phyloP scores from a whole-genome alignment of 163 green algal species.

The Dunaliella salina region DNA sequence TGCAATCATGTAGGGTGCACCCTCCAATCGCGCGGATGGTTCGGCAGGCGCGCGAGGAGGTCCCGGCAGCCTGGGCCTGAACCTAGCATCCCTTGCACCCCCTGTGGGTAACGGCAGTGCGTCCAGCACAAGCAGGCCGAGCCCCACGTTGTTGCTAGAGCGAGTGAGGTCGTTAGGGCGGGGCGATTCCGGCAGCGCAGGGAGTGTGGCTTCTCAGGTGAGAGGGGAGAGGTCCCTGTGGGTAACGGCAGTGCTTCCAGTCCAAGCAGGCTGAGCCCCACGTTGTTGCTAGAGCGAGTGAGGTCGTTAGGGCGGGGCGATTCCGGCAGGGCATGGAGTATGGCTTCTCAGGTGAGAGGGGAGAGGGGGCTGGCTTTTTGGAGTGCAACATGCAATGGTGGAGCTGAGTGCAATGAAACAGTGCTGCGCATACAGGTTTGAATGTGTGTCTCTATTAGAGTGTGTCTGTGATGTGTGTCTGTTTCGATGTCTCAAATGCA shows the following conservation, averaged over 20 bases:
- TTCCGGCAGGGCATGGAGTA: neutral
- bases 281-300: neutral
- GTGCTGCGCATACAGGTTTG: too few species aligned
- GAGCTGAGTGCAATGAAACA: too few species aligned
- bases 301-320: neutral
- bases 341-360: neutral
- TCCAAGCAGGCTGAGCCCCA: neutral
- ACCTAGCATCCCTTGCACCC: constrained; percentile 4
- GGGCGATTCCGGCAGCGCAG: neutral
- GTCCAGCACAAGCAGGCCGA: neutral
- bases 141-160: neutral
- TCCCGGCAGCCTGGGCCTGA: neutral
- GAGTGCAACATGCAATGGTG: too few species aligned
- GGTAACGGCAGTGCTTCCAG: neutral
- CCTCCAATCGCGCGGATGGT: neutral
- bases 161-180: neutral
- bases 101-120: neutral
- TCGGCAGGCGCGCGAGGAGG: neutral
- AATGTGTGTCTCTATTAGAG: too few species aligned
- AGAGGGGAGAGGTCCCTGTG: neutral
- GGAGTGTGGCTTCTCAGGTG: neutral
- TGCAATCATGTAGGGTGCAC: neutral
- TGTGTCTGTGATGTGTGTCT: too few species aligned
- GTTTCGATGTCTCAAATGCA: too few species aligned
- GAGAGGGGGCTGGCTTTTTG: too few species aligned